phyloP scores from a whole-genome alignment of 169 alveolate genomes.

The Plasmodium malariae region DNA sequence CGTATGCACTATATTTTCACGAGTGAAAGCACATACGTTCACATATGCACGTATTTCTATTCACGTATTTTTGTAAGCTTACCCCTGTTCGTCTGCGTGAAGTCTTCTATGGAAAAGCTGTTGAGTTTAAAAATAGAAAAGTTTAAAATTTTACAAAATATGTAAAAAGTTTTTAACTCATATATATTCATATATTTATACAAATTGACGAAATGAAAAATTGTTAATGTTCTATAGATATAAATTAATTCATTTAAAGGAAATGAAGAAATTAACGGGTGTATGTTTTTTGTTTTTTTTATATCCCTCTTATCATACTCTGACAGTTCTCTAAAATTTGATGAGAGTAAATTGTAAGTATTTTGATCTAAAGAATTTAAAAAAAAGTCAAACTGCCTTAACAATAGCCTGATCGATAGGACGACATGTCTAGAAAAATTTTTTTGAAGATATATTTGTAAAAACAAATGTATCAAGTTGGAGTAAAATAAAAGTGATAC shows the following conservation, averaged over 20 bases:
- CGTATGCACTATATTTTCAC: not conserved
- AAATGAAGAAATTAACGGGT: constrained; percentile 1
- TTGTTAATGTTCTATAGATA: constrained; percentile 38
- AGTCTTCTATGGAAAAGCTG: constrained; percentile 31
- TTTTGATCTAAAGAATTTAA: constrained; percentile 59
- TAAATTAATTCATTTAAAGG: constrained; percentile 55
- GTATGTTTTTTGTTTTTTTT: not conserved
- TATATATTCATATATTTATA: constrained; percentile 58
- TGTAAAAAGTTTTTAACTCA: constrained; percentile 36
- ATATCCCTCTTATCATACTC: constrained; percentile 20
- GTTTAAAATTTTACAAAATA: constrained; percentile 36
- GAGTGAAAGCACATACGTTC: not conserved
- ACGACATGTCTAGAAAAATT: not conserved
- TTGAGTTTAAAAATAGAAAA: constrained; percentile 48
- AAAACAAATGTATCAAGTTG: constrained; percentile 61
- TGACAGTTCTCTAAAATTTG: constrained; percentile 18
- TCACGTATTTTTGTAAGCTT: not conserved
- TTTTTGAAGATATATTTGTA: constrained; percentile 30
- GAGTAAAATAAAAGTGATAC: constrained; percentile 73
- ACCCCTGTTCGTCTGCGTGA: constrained; percentile 72
- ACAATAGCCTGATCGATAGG: constrained; percentile 32
- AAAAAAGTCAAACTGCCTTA: constrained; percentile 10
- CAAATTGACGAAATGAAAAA: constrained; percentile 58
- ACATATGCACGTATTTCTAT: not conserved
- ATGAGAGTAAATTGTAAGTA: constrained; percentile 14